Conservation (phyloP, 768 basidiomycete genomes). For the Mycena chlorophos region DNA sequence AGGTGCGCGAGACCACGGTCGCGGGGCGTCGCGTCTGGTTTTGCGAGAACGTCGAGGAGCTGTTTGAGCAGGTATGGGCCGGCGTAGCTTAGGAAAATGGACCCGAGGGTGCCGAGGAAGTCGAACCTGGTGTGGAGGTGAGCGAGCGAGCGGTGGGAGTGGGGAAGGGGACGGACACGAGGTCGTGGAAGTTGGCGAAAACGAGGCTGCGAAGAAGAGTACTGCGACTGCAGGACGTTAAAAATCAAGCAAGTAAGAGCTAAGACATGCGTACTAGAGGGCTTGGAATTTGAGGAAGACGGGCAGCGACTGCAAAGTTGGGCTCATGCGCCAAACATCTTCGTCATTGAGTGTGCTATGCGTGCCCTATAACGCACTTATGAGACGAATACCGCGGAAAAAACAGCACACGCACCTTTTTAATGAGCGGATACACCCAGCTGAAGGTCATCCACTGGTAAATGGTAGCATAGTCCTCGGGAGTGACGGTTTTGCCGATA, state of each 20-base stretch:
- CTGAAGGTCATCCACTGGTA: slow-evolving; percentile 70
- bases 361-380: slow-evolving; percentile 40
- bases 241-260: neutral
- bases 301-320: slow-evolving; percentile 64
- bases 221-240: slow-evolving; percentile 25
- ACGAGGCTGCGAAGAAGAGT: slow-evolving; percentile 45
- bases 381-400: neutral
- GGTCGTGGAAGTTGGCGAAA: slow-evolving; percentile 46
- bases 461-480: slow-evolving; percentile 75
- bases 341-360: slow-evolving; percentile 59
- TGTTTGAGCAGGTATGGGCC: slow-evolving; percentile 84
- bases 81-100: slow-evolving; percentile 72
- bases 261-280: neutral
- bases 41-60: slow-evolving; percentile 35
- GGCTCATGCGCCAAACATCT: slow-evolving; percentile 73
- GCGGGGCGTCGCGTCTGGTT: slow-evolving; percentile 44
- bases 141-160: neutral
- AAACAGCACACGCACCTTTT: slow-evolving; percentile 35
- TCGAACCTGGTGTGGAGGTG: slow-evolving; percentile 48
- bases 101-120: slow-evolving; percentile 61
- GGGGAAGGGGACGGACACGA: slow-evolving; percentile 38
- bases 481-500: slow-evolving; percentile 38
- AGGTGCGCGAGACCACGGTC: slow-evolving; percentile 66
- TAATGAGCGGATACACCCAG: slow-evolving; percentile 69
- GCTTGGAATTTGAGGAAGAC: slow-evolving; percentile 53